These are phyloP conservation scores for Oxyria digyna DNA, from an alignment of 148 eudicot species.

Conservation along the genomic window DNA sequence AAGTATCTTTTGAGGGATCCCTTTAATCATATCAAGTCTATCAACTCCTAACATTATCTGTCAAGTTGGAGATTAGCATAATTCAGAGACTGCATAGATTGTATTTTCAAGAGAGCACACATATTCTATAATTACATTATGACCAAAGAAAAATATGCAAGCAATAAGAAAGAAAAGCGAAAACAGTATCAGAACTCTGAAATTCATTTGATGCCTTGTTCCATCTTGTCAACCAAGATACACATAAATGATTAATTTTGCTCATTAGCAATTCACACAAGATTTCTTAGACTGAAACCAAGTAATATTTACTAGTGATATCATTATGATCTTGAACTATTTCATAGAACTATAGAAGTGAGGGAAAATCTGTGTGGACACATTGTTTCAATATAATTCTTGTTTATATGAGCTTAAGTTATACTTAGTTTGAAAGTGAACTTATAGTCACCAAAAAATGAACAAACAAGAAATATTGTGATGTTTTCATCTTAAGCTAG, in stretches of 20 bases:
- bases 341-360: not conserved
- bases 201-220: not conserved
- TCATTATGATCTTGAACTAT: not conserved
- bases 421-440: not conserved
- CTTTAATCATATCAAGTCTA: conserved; percentile 98
- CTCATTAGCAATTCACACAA: not conserved
- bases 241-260: not conserved
- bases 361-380: not conserved
- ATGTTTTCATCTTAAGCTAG: not conserved
- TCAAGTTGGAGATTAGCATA: not conserved
- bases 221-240: not conserved
- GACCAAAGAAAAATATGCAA: not conserved
- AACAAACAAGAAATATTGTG: not conserved
- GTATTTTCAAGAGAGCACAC: not conserved
- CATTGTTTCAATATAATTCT: not conserved
- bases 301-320: not conserved
- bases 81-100: not conserved
- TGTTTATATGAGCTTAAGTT: not conserved
- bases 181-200: not conserved
- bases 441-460: not conserved
- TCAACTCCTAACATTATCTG: conserved; percentile 99
- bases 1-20: conserved; percentile 92
- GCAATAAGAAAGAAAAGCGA: not conserved
- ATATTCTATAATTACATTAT: not conserved
- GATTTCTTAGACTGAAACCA: not conserved